Conservation (phyloP, 2,329 filamentous ascomycete genomes). For the Leptographium wingfieldii region DNA sequence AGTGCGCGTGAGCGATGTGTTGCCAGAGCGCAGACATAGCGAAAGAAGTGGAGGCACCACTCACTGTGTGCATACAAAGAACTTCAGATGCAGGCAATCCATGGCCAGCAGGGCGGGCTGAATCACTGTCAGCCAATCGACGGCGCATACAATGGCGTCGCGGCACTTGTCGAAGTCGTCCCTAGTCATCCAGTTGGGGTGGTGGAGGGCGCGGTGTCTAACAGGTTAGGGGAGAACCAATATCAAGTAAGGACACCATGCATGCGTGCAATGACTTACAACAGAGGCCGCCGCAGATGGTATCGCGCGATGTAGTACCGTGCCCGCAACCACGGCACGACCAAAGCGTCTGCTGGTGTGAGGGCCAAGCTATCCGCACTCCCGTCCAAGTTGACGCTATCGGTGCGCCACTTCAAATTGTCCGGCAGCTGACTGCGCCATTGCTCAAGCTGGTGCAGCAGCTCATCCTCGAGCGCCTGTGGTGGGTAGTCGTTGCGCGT, state of each 20-base stretch:
- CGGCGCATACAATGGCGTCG: constrained; percentile 7
- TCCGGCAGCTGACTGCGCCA: constrained; percentile 37
- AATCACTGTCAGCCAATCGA: constrained; percentile 10
- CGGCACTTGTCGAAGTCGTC: constrained; percentile 12
- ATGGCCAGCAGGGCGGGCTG: constrained; percentile 2
- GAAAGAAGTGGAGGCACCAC: neutral
- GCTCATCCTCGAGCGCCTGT: constrained; percentile 34
- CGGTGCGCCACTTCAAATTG: constrained; percentile 8
- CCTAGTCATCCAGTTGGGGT: constrained; percentile 11
- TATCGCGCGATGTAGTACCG: constrained; percentile 13
- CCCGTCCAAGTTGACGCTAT: neutral
- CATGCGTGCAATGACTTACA: constrained; percentile 1
- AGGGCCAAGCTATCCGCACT: constrained; percentile 3
- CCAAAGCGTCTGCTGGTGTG: constrained; percentile 6
- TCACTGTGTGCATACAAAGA: constrained; percentile 13
- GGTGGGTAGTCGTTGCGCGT: constrained; percentile 26
- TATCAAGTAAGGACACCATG: neutral
- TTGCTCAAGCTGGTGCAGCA: constrained; percentile 41
- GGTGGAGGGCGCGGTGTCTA: constrained; percentile 12
- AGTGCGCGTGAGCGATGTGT: neutral
- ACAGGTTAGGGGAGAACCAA: neutral
- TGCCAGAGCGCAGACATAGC: neutral
- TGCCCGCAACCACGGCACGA: constrained; percentile 13
- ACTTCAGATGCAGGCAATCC: constrained; percentile 11
- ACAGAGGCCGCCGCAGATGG: constrained; percentile 11